Evolutionary conservation across 2,329 filamentous ascomycete species (phyloP).

Genomic region (Nothomitra cinnamomea): DNA sequence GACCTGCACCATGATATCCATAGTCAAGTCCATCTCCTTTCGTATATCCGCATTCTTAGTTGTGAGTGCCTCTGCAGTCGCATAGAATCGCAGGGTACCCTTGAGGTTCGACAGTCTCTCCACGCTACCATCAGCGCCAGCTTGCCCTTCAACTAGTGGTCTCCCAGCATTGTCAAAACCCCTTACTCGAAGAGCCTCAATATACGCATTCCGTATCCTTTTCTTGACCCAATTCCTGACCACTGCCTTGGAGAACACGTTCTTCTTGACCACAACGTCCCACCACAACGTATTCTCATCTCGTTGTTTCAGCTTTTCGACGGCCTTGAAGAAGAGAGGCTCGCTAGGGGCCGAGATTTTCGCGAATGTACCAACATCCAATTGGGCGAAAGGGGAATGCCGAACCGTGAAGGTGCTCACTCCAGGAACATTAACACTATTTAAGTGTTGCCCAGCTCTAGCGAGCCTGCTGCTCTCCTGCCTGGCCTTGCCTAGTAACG

Average conservation of each 20-base stretch:
- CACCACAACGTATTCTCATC: slow-evolving; percentile 28
- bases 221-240: slow-evolving; percentile 29
- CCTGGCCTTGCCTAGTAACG: too few species aligned
- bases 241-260: slow-evolving; percentile 19
- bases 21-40: neutral
- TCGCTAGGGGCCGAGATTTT: too few species aligned
- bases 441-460: too few species aligned
- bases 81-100: slow-evolving; percentile 21
- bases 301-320: slow-evolving; percentile 8
- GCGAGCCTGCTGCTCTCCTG: too few species aligned
- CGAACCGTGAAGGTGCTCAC: too few species aligned
- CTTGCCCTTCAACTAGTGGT: slow-evolving; percentile 5
- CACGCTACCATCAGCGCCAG: neutral
- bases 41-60: neutral
- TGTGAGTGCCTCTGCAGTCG: neutral
- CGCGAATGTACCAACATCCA: too few species aligned
- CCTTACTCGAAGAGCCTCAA: slow-evolving; percentile 25
- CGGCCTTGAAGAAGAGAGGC: too few species aligned
- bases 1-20: neutral
- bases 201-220: slow-evolving; percentile 28
- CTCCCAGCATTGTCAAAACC: slow-evolving; percentile 26
- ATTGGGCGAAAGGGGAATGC: too few species aligned
- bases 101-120: slow-evolving; percentile 14
- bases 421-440: too few species aligned
- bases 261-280: slow-evolving; percentile 12